A percentile compares a stretch with the other conserved stretches of the same genome.
phyloP scores from a whole-genome alignment of 495 filamentous ascomycete species.

The Saxophila tyrrhenica region DNA sequence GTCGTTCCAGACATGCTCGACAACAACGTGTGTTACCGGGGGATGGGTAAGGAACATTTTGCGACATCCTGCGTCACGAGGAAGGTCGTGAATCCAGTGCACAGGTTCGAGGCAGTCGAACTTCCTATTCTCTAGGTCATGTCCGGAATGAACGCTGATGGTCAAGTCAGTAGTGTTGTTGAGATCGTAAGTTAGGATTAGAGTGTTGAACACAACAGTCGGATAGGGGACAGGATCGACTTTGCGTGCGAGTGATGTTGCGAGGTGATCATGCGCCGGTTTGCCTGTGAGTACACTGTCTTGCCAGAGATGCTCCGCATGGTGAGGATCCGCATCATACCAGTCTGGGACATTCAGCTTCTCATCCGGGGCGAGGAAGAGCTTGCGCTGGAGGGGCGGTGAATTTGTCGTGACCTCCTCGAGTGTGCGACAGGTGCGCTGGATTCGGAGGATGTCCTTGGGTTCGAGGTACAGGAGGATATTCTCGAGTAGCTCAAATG shows the following conservation, averaged over 20 bases:
- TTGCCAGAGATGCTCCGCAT: no score
- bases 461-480: background rate
- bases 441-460: background rate
- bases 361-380: background rate
- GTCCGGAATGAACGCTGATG: background rate
- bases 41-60: background rate
- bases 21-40: background rate
- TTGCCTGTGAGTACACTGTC: background rate
- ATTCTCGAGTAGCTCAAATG: background rate
- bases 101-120: background rate
- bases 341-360: background rate
- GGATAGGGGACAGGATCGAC: background rate
- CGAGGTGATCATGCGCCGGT: background rate
- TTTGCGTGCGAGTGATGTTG: background rate
- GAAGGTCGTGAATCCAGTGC: no score
- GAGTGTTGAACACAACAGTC: background rate
- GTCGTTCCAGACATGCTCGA: no score
- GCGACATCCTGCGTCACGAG: background rate
- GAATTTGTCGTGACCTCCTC: background rate
- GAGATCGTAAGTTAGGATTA: background rate
- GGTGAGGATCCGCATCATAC: no score
- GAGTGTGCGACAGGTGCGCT: background rate
- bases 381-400: background rate
- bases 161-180: background rate
- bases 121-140: no score